Conservation (phyloP, 2,329 filamentous ascomycete species). For the Tolypocladium tropicale region DNA sequence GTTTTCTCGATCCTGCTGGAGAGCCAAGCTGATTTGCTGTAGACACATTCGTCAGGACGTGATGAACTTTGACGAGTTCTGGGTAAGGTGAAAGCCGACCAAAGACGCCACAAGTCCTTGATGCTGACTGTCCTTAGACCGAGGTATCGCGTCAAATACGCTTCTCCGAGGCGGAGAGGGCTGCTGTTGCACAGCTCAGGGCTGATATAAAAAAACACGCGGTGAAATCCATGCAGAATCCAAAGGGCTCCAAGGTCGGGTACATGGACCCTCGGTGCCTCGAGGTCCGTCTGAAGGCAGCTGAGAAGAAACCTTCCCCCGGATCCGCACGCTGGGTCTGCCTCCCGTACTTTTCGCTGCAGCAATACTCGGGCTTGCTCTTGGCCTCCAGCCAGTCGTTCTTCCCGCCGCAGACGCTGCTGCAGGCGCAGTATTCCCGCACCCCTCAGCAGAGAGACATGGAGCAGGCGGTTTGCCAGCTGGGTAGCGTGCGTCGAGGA, state of each 20-base stretch:
- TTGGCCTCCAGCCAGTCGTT: conserved; percentile 17
- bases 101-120: neutral
- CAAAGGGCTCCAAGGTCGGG: conserved; percentile 26
- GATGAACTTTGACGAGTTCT: conserved; percentile 32
- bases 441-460: conserved; percentile 29
- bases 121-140: conserved; percentile 14
- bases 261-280: conserved; percentile 30
- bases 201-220: conserved; percentile 24
- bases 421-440: conserved; percentile 32
- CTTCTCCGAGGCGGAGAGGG: conserved; percentile 22
- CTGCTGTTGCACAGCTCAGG: conserved; percentile 24
- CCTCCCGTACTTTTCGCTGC: conserved; percentile 36
- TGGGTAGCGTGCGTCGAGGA: conserved; percentile 20
- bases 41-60: conserved; percentile 28
- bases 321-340: conserved; percentile 28
- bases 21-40: conserved; percentile 5
- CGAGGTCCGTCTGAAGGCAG: conserved; percentile 21
- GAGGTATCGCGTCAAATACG: conserved; percentile 22
- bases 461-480: conserved; percentile 33
- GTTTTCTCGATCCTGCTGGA: neutral
- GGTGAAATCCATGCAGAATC: conserved; percentile 25
- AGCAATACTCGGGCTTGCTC: conserved; percentile 29
- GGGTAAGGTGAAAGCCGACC: conserved; percentile 22
- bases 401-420: conserved; percentile 31
- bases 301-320: conserved; percentile 8